These are phyloP conservation scores for Stagonosporopsis cucurbitacearum DNA, from an alignment of 2,329 filamentous ascomycete genomes.

Conservation along the genomic window DNA sequence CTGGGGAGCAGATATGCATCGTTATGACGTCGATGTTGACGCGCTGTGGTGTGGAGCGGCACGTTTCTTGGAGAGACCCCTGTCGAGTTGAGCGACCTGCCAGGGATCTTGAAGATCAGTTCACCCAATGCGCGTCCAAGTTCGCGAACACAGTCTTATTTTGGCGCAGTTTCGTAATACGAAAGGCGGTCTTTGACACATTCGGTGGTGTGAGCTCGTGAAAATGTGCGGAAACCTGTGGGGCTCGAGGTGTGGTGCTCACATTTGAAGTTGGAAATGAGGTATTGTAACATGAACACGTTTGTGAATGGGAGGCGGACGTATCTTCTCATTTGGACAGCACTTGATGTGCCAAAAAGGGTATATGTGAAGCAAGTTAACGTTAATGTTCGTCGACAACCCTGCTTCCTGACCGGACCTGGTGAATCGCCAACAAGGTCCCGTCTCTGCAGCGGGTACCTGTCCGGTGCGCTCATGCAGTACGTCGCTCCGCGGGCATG, in stretches of 20 bases:
- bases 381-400: conserved; percentile 11
- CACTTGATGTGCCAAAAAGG: conserved; percentile 2
- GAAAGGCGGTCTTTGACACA: conserved; percentile 11
- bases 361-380: conserved; percentile 13
- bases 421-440: background rate
- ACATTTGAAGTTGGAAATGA: conserved; percentile 1
- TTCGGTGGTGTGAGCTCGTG: conserved; percentile 14
- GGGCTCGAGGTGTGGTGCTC: conserved; percentile 3
- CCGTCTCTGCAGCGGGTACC: conserved; percentile 22
- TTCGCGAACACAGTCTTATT: conserved; percentile 23
- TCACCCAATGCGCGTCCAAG: conserved; percentile 37
- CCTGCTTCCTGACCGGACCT: conserved; percentile 10
- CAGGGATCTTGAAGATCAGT: conserved; percentile 36
- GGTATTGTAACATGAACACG: background rate
- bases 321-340: conserved; percentile 4
- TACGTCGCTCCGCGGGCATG: conserved; percentile 55
- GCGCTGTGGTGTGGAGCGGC: conserved; percentile 28
- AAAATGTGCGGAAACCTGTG: conserved; percentile 14
- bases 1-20: conserved; percentile 28
- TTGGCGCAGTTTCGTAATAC: conserved; percentile 16
- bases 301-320: background rate
- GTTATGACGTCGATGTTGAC: conserved; percentile 44
- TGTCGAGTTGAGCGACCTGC: conserved; percentile 32
- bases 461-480: conserved; percentile 24
- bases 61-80: conserved; percentile 35